phyloP scores from a whole-genome alignment of 106 monocot species.

The Dendrobium officinale region DNA sequence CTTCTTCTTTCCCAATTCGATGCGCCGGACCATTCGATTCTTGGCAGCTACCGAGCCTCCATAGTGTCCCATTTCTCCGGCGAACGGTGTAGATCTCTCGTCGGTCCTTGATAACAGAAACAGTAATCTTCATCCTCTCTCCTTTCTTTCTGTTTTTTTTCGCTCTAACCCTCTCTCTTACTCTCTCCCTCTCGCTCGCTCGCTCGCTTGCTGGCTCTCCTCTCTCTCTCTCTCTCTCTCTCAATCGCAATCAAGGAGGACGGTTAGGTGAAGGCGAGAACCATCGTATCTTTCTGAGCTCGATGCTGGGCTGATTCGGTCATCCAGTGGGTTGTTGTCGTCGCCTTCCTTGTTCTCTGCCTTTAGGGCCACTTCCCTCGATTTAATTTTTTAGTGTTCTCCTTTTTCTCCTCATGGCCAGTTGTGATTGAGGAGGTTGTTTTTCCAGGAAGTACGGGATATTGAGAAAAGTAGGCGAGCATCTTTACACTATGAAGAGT shows the following conservation, averaged over 20 bases:
- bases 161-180: neutral
- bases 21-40: neutral
- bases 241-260: neutral
- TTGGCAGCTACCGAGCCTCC: neutral
- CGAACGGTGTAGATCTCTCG: neutral
- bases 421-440: neutral
- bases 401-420: neutral
- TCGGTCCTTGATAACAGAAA: neutral
- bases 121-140: neutral
- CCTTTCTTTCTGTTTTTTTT: neutral
- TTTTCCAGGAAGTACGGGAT: neutral
- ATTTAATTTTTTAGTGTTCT: neutral
- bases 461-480: neutral
- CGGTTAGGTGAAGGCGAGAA: neutral
- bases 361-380: neutral
- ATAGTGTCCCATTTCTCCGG: neutral
- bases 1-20: slow-evolving; percentile 8
- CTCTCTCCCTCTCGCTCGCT: neutral
- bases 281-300: neutral
- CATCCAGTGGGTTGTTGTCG: neutral
- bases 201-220: neutral
- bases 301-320: neutral
- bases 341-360: neutral
- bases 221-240: too few species aligned
- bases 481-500: neutral